Base-by-base conservation (phyloP, 768 basidiomycete genomes). In the Phylloporus arenicola region DNA sequence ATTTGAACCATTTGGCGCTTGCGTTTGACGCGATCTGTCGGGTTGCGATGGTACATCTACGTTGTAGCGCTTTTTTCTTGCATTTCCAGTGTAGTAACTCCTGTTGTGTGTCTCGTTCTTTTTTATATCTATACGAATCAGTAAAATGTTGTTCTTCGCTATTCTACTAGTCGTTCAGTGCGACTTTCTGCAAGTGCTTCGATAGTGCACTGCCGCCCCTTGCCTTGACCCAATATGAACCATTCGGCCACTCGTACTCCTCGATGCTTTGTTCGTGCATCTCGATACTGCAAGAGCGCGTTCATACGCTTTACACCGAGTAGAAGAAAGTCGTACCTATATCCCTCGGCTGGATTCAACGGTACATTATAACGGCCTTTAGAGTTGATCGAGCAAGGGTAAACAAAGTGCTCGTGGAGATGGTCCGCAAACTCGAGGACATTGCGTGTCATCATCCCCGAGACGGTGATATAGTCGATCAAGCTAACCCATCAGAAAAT, bases 391-490 rank as follows among this genome's bases (percentile, higher is more conserved):
- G 89, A 86, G 60, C 88, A 90, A 2, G 92, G 92, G 53, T 83
- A 83, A 38, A 85, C 71, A 70, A 96, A 98, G 64, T 96, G 89
- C 61, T 97, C 92, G 69, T 98, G 94, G 34, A 97, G 75, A 67
- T 96, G 94, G 64, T 92, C 86, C 29, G 84, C 87, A 56, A 81
- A 90, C 68, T 92, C 93, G 35, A 97, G 82, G 4, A 96, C 94
- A 64, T 97, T 96, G 44, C 88, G 82, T 59, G 95, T 92, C 84
- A 94, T 94, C 17, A 84, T 79, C 2, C 92, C 94, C 1, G 92
- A 94, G 48, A 97, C 75, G 53, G 80, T 82, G 58, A 98, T 88
- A 63, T 94, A 97, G 69, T 98, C 94, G 64, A 97, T 96, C 59
- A 96, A 72, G 48, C 88, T 89, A 55, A 30, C 29, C 29, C 25